These are phyloP conservation scores for Apiotrichum montevideense DNA, from an alignment of 1,284 basidiomycete species.

Conservation along the genomic window DNA sequence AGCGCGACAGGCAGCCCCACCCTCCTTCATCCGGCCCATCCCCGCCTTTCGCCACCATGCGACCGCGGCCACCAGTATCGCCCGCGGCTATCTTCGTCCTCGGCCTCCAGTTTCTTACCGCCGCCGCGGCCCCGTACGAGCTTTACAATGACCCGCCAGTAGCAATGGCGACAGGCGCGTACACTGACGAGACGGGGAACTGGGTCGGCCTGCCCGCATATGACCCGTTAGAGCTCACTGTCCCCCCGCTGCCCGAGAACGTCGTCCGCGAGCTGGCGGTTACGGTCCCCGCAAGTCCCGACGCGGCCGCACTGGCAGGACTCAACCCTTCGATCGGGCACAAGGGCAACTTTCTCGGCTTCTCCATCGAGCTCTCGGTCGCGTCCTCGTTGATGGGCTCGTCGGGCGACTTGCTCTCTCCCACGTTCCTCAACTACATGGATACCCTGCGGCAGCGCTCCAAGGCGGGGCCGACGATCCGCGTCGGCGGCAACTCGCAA, in stretches of 20 bases:
- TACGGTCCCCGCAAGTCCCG: no score
- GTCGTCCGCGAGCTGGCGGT: conserved; percentile 3
- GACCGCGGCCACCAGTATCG: not conserved
- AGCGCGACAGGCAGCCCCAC: no score
- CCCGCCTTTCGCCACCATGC: not conserved
- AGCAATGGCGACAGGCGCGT: conserved; percentile 3
- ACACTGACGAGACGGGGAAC: conserved; percentile 16
- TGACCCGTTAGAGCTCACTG: conserved; percentile 19
- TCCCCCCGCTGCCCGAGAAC: conserved; percentile 21
- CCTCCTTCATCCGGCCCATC: no score
- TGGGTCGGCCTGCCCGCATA: conserved; percentile 28
- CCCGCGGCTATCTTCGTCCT: not conserved
- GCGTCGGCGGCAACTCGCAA: conserved; percentile 72
- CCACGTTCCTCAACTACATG: conserved; percentile 69
- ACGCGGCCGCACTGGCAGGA: no score
- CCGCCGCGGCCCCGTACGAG: not conserved
- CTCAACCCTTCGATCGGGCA: conserved; percentile 35
- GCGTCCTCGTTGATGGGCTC: conserved; percentile 58
- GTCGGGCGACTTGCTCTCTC: conserved; percentile 37
- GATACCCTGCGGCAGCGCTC: conserved; percentile 54
- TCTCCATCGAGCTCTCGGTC: conserved; percentile 67
- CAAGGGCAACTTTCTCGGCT: conserved; percentile 60
- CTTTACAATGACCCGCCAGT: not conserved
- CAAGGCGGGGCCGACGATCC: conserved; percentile 58
- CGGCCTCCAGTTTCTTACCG: not conserved